phyloP scores from a whole-genome alignment of 225 moss, liverwort and hornwort genomes.

The Neckera pumila region DNA sequence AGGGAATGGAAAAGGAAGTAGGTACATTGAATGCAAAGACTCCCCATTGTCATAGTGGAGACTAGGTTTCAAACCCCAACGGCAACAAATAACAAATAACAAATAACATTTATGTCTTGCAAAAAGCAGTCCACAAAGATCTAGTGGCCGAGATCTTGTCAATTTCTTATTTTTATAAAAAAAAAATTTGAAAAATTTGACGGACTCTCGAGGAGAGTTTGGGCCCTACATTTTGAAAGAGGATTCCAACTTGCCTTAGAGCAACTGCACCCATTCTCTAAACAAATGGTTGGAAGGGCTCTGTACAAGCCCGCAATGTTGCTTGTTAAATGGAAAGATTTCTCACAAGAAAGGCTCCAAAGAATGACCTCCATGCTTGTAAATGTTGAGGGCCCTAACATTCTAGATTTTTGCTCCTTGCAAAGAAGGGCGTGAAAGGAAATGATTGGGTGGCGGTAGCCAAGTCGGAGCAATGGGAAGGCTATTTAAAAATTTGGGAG shows the following conservation, averaged over 20 bases:
- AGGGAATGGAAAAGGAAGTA: no score
- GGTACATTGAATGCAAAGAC: no score
- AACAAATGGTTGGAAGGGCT: accelerated
- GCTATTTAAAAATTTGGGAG: not conserved
- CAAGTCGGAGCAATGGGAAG: accelerated
- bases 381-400: accelerated
- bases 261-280: accelerated
- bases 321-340: accelerated
- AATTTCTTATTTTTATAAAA: no score
- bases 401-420: not conserved
- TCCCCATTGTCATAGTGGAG: no score
- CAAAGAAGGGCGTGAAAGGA: accelerated
- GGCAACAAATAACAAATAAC: no score
- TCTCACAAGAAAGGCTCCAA: accelerated
- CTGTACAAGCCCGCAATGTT: accelerated
- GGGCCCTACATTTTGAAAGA: no score
- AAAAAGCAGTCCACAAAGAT: no score
- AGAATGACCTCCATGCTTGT: not conserved
- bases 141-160: no score
- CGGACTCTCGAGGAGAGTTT: no score
- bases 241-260: not conserved
- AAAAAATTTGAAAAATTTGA: no score
- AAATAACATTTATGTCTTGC: no score
- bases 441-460: accelerated
- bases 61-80: no score